A percentile compares a stretch with the other conserved stretches of the same genome.
These are phyloP conservation scores for Pichia membranifaciens DNA, from an alignment of 805 yeast species.

Conservation along the genomic window DNA sequence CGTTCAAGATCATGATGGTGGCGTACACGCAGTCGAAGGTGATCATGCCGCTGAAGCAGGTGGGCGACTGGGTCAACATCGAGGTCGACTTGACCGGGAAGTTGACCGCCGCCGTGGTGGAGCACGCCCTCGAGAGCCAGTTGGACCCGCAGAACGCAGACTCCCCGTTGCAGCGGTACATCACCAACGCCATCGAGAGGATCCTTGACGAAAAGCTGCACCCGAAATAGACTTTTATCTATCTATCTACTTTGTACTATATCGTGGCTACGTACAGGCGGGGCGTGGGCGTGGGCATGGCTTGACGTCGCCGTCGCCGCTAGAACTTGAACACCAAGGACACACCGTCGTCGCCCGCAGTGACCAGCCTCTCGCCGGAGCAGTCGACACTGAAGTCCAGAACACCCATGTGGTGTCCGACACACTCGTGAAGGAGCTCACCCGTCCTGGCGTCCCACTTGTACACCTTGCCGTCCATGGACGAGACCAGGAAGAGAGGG, in stretches of 20 bases:
- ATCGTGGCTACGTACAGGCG: no score
- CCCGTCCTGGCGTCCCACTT: conserved; percentile 90
- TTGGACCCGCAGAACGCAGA: conserved; percentile 34
- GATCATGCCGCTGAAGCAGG: conserved; percentile 55
- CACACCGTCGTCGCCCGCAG: conserved; percentile 98
- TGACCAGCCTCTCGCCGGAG: conserved; percentile 62
- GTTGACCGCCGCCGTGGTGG: conserved; percentile 81
- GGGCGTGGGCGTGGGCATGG: no score
- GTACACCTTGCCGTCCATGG: conserved; percentile 81
- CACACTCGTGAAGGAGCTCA: conserved; percentile 65
- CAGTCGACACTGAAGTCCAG: conserved; percentile 73
- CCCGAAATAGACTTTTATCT: background rate
- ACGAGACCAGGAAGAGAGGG: conserved; percentile 59
- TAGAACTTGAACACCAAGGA: conserved; percentile 56
- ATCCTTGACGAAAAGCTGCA: conserved; percentile 29
- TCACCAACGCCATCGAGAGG: conserved; percentile 42
- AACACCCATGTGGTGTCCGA: conserved; percentile 93
- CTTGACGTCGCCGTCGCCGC: no score
- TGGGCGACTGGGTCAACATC: conserved; percentile 70
- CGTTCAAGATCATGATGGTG: conserved; percentile 85
- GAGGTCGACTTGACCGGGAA: conserved; percentile 96
- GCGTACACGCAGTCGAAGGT: conserved; percentile 85
- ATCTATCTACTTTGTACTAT: no score
- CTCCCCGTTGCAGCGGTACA: conserved; percentile 46
- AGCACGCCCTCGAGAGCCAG: conserved; percentile 48